Base-by-base conservation (phyloP, 768 basidiomycete species). In the Boletus speciosus region DNA sequence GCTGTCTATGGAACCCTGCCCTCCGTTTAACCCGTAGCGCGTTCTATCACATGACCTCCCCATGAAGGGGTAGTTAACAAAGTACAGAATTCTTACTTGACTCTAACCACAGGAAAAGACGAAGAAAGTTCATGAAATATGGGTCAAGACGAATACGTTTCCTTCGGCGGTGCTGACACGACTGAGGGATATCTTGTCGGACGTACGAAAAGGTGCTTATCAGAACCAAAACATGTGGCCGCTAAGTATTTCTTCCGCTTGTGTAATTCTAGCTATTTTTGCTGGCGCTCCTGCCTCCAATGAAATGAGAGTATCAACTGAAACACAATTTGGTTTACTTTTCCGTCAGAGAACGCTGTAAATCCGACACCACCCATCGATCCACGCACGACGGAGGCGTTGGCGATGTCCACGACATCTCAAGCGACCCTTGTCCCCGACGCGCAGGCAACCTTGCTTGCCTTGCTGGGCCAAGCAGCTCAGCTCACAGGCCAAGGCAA, bases 101-200 rank as follows among this genome's bases (percentile, higher is more conserved):
- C 63, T 73, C 57, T 59, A 57, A 67, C 55, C 68, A 73, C 78
- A 98, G 95, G 96, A 97, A 78, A 99, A 99, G 76, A 81, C 90
- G 43, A 88, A 88, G 79, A 98, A 98, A 74, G 85, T 99, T 66
- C 83, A 96, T 73, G 97, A 98, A 75, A 98, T 99, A 66, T 99
- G 96, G 96, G 81, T 80, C 65, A 96, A 95, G 72, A 83, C 85
- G 54, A 83, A 79, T 72, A 96, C 96, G 46, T 99, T 99, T 75
- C 87, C 93, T 54, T 68, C 84, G 64, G 68, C 79, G 62, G 83
- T 90, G 68, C 75, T 95, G 66, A 76, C 84, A 57, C 86, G 84
- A 61, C 78, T 97, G 70, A 76, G 78, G 72, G 81, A 84, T 70
- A 74, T 86, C 70, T 71, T 90, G 72, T 81, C 80, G 73, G 82